Evolutionary conservation across 1,284 basidiomycete species (phyloP).

Genomic region (Fistulina hepatica): DNA sequence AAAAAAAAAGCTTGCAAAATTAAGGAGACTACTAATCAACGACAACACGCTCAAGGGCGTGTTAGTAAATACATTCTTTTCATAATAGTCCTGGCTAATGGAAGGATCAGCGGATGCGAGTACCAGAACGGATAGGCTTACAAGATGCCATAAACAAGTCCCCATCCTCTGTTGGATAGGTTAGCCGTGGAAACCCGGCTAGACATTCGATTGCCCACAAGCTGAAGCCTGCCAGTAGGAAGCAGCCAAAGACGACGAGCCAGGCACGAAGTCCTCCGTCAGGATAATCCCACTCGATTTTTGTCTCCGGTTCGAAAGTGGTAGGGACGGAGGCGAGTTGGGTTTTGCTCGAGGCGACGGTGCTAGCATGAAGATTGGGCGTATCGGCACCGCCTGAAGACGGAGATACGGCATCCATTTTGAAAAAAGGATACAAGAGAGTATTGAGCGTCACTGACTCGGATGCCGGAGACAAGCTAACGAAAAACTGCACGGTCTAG

Average conservation of each 20-base stretch:
- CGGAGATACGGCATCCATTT: no score
- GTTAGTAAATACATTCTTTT: conserved; percentile 10
- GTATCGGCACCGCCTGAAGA: no score
- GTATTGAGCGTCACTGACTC: no score
- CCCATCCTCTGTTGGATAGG: conserved; percentile 1
- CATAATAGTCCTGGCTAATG: conserved; percentile 15
- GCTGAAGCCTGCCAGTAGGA: conserved; percentile 13
- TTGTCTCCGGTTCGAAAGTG: no score
- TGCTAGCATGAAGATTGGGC: no score
- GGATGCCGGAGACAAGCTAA: no score
- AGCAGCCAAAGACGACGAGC: conserved; percentile 15
- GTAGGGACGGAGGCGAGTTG: no score
- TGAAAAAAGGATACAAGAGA: no score
- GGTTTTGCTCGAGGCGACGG: no score
- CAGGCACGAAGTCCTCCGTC: conserved; percentile 15
- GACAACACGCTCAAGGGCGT: conserved; percentile 12
- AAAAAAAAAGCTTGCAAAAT: conserved; percentile 7
- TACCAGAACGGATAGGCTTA: neutral
- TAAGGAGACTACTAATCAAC: conserved; percentile 13
- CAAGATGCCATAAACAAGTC: conserved; percentile 6
- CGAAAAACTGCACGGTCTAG: no score
- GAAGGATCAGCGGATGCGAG: neutral
- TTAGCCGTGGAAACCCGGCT: neutral
- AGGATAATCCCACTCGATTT: conserved; percentile 16
- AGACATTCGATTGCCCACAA: conserved; percentile 7